phyloP scores from a whole-genome alignment of 176 grass and related monocot species.

The Panicum miliaceum region DNA sequence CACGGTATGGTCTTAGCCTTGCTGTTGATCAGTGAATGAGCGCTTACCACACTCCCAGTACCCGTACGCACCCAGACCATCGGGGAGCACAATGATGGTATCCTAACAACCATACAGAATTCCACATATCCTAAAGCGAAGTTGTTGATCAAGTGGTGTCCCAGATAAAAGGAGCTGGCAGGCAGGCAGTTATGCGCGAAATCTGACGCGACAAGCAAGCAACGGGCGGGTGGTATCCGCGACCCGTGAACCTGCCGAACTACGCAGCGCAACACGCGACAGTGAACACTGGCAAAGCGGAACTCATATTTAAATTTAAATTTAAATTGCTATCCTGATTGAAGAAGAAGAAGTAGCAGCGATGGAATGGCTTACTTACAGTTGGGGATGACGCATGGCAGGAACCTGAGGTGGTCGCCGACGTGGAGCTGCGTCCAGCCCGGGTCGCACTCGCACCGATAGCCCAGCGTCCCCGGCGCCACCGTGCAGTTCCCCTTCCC shows the following conservation, averaged over 20 bases:
- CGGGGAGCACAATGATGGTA: not conserved
- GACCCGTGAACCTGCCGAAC: slow-evolving; percentile 21
- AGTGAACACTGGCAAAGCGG: not conserved
- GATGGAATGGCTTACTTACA: slow-evolving; percentile 38
- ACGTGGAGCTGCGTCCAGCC: slow-evolving; percentile 85
- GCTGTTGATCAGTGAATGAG: not conserved
- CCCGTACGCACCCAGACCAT: not conserved
- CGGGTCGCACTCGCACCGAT: slow-evolving; percentile 67
- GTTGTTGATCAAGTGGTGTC: not conserved
- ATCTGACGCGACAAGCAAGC: not conserved
- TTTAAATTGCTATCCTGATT: not conserved
- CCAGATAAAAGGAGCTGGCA: not conserved
- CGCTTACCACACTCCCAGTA: too few species aligned
- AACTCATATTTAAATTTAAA: not conserved
- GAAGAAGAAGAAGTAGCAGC: not conserved
- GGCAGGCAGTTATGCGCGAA: slow-evolving; percentile 3
- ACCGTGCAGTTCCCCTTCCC: slow-evolving; percentile 80
- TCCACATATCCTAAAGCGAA: not conserved
- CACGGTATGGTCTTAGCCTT: not conserved
- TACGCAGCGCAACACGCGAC: not conserved
- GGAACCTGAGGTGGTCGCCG: slow-evolving; percentile 64
- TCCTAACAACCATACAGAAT: not conserved
- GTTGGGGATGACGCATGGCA: slow-evolving; percentile 92
- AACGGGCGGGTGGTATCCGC: not conserved
- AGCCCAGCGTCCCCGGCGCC: slow-evolving; percentile 51